Evolutionary conservation across 2,329 filamentous ascomycete genomes (phyloP), one percentile per base, ranked within the genome.

Genomic region (Fusarium sp.): DNA sequence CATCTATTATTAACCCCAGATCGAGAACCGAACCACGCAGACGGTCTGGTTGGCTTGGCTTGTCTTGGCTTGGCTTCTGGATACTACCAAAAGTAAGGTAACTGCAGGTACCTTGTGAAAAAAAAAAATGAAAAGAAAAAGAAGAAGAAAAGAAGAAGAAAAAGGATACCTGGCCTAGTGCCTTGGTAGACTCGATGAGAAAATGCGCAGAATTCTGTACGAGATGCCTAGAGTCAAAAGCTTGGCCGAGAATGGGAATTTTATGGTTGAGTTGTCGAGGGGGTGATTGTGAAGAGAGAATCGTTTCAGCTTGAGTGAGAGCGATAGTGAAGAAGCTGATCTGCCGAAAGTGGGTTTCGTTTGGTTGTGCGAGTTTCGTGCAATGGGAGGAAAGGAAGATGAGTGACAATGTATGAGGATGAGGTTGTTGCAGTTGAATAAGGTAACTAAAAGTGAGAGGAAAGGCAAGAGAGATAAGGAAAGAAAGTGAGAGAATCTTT

Each of bases 1-100:
- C 67, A 75, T 75, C 63, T 75, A 67, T 71, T 73, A 73, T 75
- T 71, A 69, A 67, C 56, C 53, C 60, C 67, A 66, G 59, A 70
- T 70, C 60, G 60, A 70, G 57, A 56, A 68, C 30, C 61, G 61
- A 58, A 59, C 50, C 52, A 64, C 38, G 62, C 47, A 50, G 47
- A 50, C 21, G 66, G 46, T 67, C 47, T 57, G 60, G 47, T 70
- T 70, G 40, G 60, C 46, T 60, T 56, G 67, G 53, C 53, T 70
- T 70, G 40, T 53, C 46, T 60, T 56, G 67, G 53, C 53, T 50
- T 65, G 47, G 40, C 49, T 50, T 28, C 40, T 40, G 40, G 58
- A 56, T 32, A 59, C 50, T 54, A 54, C 33, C 23, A 50, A 50
- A 32, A 23, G 30, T 33, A 18, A 23, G 30, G 30, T 10, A 32